Conservation (phyloP, 345 rosid species). For the Syzygium oleosum region DNA sequence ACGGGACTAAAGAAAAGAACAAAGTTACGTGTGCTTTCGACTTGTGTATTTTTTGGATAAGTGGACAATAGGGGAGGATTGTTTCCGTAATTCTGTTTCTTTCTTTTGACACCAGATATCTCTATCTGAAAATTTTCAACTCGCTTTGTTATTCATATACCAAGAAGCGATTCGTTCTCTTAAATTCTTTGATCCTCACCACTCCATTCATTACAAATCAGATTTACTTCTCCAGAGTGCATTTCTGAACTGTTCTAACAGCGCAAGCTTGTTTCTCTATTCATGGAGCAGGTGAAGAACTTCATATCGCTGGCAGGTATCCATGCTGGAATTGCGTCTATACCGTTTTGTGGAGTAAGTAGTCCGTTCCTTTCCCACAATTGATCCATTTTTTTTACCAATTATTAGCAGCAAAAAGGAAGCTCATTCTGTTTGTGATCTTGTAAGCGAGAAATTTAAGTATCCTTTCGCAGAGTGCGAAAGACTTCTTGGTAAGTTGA, state of each 20-base stretch:
- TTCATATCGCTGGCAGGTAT: constrained; percentile 68
- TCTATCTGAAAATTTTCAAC: background rate
- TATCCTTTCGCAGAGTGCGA: too few species aligned
- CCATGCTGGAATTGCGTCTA: constrained; percentile 81
- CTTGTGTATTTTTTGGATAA: background rate
- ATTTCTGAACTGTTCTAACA: too few species aligned
- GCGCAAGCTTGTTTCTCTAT: background rate
- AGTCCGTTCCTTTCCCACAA: background rate
- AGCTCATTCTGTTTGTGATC: too few species aligned
- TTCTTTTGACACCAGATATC: background rate
- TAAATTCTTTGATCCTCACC: too few species aligned
- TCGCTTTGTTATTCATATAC: background rate
- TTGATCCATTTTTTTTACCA: too few species aligned
- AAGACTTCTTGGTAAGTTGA: too few species aligned
- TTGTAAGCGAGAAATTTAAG: too few species aligned
- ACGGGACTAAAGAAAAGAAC: too few species aligned
- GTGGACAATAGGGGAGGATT: background rate
- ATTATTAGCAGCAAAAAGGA: too few species aligned
- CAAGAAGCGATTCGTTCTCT: background rate
- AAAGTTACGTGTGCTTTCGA: too few species aligned
- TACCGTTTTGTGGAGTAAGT: constrained; percentile 78
- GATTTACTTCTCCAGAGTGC: too few species aligned
- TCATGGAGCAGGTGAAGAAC: constrained; percentile 54
- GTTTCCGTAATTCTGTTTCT: background rate
- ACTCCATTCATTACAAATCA: too few species aligned